A percentile compares a stretch with the other conserved stretches of the same genome.
Conservation (phyloP, 345 rosid species). For the Anacardium occidentale region DNA sequence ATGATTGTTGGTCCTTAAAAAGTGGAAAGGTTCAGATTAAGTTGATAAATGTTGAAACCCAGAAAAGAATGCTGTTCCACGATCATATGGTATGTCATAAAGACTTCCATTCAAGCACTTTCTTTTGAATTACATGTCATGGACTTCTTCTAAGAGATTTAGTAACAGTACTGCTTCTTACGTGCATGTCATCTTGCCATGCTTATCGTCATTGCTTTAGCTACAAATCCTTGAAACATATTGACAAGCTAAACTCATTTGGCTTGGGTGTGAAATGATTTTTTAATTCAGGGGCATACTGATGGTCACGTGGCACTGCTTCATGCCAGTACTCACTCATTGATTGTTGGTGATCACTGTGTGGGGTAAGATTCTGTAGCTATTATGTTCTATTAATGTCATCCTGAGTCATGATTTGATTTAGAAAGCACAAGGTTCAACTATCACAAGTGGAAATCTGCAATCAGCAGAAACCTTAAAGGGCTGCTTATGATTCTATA, state of each 20-base stretch:
- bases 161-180: neutral
- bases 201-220: neutral
- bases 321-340: slow-evolving; percentile 57
- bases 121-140: neutral
- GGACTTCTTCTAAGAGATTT: neutral
- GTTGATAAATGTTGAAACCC: neutral
- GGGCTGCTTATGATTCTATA: neutral
- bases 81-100: neutral
- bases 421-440: neutral
- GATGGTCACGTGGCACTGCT: slow-evolving; percentile 85
- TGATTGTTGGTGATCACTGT: slow-evolving; percentile 91
- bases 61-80: neutral
- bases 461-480: neutral
- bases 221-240: neutral
- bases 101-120: neutral
- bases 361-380: slow-evolving; percentile 64
- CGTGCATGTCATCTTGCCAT: neutral
- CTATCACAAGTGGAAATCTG: neutral
- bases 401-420: slow-evolving; percentile 6
- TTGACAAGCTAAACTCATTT: neutral
- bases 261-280: slow-evolving; percentile 1
- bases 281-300: slow-evolving; percentile 76
- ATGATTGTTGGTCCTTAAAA: neutral
- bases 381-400: neutral
- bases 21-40: neutral